phyloP scores from a whole-genome alignment of 164 flowering plant genomes.

The Macadamia tetraphylla region DNA sequence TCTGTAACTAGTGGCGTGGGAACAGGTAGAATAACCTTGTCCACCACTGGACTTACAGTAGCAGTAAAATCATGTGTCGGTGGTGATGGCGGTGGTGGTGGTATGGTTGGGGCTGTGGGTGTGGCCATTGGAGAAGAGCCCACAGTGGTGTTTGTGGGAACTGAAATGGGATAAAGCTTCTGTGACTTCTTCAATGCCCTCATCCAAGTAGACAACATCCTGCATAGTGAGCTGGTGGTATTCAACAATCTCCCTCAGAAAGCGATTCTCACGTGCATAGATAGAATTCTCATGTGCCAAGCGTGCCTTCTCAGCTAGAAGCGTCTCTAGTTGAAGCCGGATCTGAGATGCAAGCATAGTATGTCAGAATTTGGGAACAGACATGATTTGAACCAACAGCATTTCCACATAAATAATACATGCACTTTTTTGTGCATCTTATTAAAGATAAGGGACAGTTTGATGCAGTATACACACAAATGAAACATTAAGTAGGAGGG shows the following conservation, averaged over 20 bases:
- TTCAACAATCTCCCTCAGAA: constrained; percentile 90
- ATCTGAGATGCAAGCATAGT: constrained; percentile 40
- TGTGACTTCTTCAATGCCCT: constrained; percentile 79
- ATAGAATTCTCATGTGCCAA: constrained; percentile 79
- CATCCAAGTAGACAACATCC: constrained; percentile 84
- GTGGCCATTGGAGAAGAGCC: too few species aligned
- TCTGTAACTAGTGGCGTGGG: background rate
- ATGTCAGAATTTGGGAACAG: too few species aligned
- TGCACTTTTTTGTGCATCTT: too few species aligned
- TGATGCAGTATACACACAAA: too few species aligned
- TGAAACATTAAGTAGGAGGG: too few species aligned
- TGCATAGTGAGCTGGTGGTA: constrained; percentile 97
- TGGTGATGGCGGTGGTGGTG: too few species aligned
- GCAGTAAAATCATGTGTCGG: too few species aligned
- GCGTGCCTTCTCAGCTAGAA: constrained; percentile 90
- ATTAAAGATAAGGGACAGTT: too few species aligned
- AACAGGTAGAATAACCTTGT: background rate
- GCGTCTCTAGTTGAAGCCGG: constrained; percentile 88
- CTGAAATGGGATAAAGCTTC: constrained; percentile 47
- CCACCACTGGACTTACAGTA: background rate
- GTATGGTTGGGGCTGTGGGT: too few species aligned
- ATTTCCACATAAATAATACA: too few species aligned
- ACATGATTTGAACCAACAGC: too few species aligned
- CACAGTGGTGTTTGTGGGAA: too few species aligned
- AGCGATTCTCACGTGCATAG: constrained; percentile 86